Base-by-base conservation (phyloP, 805 yeast species). In the Monosporozyma unispora region DNA sequence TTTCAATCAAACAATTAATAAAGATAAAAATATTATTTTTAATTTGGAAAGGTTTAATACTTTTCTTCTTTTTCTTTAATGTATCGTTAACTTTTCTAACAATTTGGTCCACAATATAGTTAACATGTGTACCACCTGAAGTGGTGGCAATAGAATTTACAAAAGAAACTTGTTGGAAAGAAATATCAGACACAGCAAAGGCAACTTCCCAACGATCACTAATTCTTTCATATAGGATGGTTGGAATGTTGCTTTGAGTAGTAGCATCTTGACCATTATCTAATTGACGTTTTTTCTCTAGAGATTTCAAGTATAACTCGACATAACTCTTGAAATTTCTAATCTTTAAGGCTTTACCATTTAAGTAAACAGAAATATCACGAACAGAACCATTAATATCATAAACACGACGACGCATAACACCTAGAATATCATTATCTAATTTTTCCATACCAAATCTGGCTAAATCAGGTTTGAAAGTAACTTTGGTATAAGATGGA, bases 61-160 rank as follows among this genome's bases (percentile, higher is more conserved):
- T 81, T 14, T 88, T 81, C 14, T 88, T 81, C 52, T 80, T 80
- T 60, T 79, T 82, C 64, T 82, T 87, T 54, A 90, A 71, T 8
- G 74, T 71, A 12, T 86, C 96, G 49, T 81, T 70, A 49, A 90
- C 78, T 64, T 87, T 89, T 53, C 75, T 79, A 23, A 87, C 83
- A 49, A 93, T 77, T 70, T 90, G 87, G 65, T 91, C 96, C 4
- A 95, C 74, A 28, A 90, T 76, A 63, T 83, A 80, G 56, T 84
- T 89, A 33, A 89, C 95, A 66, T 93, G 99, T 0, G 99, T 86
- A 58, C 99, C 99, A 52, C 99, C 99, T 1, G 91, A 72, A 0
- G 98, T 91, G 0, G 99, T 93, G 0, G 99, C 99, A 64, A 93
- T 93, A 6, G 97, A 89, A 65, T 93, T 93, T 14, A 93, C 99